phyloP scores from a whole-genome alignment of 1,284 basidiomycete species.

The Rhodotorula glutinis region DNA sequence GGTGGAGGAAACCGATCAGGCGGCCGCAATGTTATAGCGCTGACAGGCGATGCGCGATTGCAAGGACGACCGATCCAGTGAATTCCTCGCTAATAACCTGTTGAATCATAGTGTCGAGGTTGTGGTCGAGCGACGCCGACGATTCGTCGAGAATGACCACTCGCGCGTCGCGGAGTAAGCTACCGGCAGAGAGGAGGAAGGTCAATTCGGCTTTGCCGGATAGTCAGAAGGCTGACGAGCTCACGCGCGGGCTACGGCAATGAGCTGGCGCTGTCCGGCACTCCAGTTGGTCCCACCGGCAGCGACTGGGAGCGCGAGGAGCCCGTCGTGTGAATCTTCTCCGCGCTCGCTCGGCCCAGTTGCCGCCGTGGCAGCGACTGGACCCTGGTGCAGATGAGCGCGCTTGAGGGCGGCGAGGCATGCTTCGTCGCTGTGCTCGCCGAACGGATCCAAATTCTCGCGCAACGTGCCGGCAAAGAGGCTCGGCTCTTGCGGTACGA shows the following conservation, averaged over 20 bases:
- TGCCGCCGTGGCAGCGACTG: too few relatives aligned
- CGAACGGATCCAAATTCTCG: slow-evolving; percentile 81
- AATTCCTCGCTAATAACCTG: slow-evolving; percentile 33
- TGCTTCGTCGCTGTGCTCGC: slow-evolving; percentile 57
- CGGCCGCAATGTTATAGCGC: not conserved
- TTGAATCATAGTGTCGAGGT: slow-evolving; percentile 32
- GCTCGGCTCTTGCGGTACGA: slow-evolving; percentile 58
- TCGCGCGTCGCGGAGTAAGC: slow-evolving; percentile 42
- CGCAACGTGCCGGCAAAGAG: slow-evolving; percentile 79
- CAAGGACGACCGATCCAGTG: slow-evolving; percentile 23
- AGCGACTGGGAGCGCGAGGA: slow-evolving; percentile 45
- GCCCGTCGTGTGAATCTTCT: too few relatives aligned
- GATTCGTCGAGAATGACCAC: slow-evolving; percentile 36
- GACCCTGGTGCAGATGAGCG: slow-evolving; percentile 52
- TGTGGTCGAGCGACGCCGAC: slow-evolving; percentile 24
- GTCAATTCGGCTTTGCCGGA: not conserved
- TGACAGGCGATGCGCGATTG: slow-evolving; percentile 39
- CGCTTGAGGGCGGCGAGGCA: slow-evolving; percentile 42
- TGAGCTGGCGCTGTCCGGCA: slow-evolving; percentile 48
- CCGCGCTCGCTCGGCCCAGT: too few relatives aligned
- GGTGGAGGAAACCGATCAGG: not conserved
- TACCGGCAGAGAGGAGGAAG: not conserved
- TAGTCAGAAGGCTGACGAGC: not conserved
- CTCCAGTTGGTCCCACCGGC: slow-evolving; percentile 48
- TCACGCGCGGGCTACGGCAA: slow-evolving; percentile 46